Percentiles rank a stretch among this genome's conserved stretches.
phyloP scores from a whole-genome alignment of 768 basidiomycete genomes.

The Phanerochaete sordida region DNA sequence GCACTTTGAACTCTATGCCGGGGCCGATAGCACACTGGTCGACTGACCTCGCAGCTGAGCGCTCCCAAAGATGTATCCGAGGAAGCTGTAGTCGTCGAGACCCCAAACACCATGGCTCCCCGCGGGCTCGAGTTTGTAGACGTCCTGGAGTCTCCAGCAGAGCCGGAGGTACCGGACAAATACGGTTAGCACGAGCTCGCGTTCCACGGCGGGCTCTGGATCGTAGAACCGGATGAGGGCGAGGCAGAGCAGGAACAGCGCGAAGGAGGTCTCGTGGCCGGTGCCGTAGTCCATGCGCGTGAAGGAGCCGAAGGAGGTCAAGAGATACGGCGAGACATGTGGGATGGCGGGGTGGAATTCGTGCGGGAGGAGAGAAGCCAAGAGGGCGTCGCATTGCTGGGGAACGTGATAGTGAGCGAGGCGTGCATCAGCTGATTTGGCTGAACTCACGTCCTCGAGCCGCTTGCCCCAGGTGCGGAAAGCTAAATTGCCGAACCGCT shows the following conservation, averaged over 20 bases:
- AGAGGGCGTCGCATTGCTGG: conserved; percentile 53
- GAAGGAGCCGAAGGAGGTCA: conserved; percentile 86
- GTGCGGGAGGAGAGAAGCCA: conserved; percentile 45
- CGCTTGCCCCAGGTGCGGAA: conserved; percentile 83
- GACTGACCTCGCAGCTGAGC: conserved; percentile 75
- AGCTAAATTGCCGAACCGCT: conserved; percentile 89
- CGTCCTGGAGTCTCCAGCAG: conserved; percentile 83
- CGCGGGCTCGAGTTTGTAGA: conserved; percentile 90
- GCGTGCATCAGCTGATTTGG: conserved; percentile 6
- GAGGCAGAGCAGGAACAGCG: conserved; percentile 70
- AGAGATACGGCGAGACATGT: conserved; percentile 73
- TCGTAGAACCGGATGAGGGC: conserved; percentile 65
- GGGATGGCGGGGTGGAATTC: conserved; percentile 45
- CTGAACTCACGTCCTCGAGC: conserved; percentile 68
- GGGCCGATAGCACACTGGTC: not conserved
- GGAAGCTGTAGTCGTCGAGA: conserved; percentile 85
- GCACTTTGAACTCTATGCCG: not conserved
- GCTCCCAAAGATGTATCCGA: conserved; percentile 89
- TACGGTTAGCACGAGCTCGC: conserved; percentile 51
- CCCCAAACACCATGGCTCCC: conserved; percentile 99
- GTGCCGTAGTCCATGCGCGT: conserved; percentile 94
- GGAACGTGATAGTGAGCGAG: not conserved
- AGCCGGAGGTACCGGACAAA: conserved; percentile 78
- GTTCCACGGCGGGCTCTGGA: conserved; percentile 59
- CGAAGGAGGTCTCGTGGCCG: conserved; percentile 92